These are phyloP conservation scores for Nyssa sinensis DNA, from an alignment of 148 eudicot genomes.

Conservation along the genomic window DNA sequence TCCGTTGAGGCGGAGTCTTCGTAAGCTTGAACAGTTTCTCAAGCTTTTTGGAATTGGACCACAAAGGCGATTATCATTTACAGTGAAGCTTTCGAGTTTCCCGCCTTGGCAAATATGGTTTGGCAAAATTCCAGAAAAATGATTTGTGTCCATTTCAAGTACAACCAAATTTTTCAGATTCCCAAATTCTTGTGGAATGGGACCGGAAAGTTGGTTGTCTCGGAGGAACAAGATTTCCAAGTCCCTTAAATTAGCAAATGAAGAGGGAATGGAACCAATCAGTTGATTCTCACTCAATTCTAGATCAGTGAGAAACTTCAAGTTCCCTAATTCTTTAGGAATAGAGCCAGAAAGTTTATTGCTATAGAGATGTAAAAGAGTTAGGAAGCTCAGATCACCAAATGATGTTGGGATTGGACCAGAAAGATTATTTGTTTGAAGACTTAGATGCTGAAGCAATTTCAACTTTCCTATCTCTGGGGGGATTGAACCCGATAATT, in stretches of 20 bases:
- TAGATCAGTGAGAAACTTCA: constrained; percentile 19
- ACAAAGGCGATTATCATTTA: constrained; percentile 18
- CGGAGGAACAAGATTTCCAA: constrained; percentile 19
- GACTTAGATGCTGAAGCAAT: constrained; percentile 22
- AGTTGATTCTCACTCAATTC: constrained; percentile 25
- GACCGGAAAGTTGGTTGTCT: constrained; percentile 18
- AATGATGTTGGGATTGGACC: constrained; percentile 35
- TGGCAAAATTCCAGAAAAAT: constrained; percentile 30
- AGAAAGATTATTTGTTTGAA: constrained; percentile 36
- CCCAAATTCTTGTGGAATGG: constrained; percentile 27
- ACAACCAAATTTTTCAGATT: constrained; percentile 8
- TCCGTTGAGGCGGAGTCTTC: constrained; percentile 26
- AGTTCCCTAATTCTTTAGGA: constrained; percentile 27
- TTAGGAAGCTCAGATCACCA: constrained; percentile 6
- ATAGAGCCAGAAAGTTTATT: constrained; percentile 29
- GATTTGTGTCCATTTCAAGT: constrained; percentile 20
- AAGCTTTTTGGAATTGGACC: constrained; percentile 31
- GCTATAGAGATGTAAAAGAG: constrained; percentile 15
- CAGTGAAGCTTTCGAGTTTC: constrained; percentile 18
- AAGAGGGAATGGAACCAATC: constrained; percentile 22
- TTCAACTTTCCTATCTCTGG: constrained; percentile 29
- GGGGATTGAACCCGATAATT: constrained; percentile 31
- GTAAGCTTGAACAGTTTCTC: constrained; percentile 21
- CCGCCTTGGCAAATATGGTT: constrained; percentile 24
- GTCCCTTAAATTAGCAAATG: constrained; percentile 14